Percentiles rank a stretch among this genome's conserved stretches.
These are phyloP conservation scores for Scheffersomyces stambukii DNA, from an alignment of 1,139 yeast genomes.

Conservation along the genomic window DNA sequence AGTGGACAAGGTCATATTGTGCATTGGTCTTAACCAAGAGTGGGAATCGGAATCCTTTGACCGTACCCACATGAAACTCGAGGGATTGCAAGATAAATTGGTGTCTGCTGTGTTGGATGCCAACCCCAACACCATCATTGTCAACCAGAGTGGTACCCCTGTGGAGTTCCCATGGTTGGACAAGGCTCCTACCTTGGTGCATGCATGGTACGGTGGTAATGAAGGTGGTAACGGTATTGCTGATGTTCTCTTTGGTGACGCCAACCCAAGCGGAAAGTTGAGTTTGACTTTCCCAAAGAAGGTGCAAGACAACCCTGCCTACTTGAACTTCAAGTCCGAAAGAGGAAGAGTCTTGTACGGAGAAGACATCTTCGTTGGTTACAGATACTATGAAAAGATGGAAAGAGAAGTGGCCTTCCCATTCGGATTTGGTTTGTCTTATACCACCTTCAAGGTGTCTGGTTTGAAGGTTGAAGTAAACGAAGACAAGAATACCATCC, in stretches of 20 bases:
- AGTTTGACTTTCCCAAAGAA: conserved; percentile 43
- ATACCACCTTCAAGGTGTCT: conserved; percentile 38
- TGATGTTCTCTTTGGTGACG: conserved; percentile 22
- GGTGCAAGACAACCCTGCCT: conserved; percentile 42
- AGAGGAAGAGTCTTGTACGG: conserved; percentile 55
- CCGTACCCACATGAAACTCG: conserved; percentile 32
- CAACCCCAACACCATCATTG: conserved; percentile 50
- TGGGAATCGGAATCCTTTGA: conserved; percentile 35
- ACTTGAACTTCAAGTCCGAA: conserved; percentile 27
- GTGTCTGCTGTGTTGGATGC: conserved; percentile 43
- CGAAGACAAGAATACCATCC: conserved; percentile 11
- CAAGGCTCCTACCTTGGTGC: conserved; percentile 44
- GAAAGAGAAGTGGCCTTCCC: conserved; percentile 48
- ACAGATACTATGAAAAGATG: conserved; percentile 52
- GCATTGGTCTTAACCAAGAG: conserved; percentile 35
- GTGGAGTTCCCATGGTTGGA: conserved; percentile 58
- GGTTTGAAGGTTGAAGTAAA: conserved; percentile 12
- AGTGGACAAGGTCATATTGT: conserved; percentile 37
- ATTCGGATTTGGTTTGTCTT: conserved; percentile 60
- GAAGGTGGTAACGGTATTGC: conserved; percentile 23
- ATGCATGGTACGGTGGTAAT: conserved; percentile 42
- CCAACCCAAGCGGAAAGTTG: conserved; percentile 26
- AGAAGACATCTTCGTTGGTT: conserved; percentile 56
- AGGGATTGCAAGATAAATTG: conserved; percentile 45
- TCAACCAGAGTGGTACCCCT: conserved; percentile 63